Base-by-base conservation (phyloP, 495 filamentous ascomycete species). In the Annulohypoxylon moriforme region DNA sequence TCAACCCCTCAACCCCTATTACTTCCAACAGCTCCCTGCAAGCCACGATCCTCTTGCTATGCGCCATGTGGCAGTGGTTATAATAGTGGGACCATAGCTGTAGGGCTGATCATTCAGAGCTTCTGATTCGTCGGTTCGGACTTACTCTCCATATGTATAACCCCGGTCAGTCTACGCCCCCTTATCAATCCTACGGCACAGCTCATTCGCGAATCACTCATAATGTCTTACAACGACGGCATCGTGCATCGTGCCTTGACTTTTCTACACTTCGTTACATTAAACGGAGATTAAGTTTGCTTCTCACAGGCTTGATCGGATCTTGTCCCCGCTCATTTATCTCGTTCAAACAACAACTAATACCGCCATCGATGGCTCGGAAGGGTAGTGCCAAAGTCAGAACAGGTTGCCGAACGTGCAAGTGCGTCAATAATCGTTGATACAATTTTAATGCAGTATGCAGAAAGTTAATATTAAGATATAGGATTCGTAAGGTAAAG, bases 401-500 rank as follows among this genome's bases (percentile, higher is more conserved):
- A 47, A 77, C 73, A 9, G 73, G 75, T 8, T 77, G 75, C 53
- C 20, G 60, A 27, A 77, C 73, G 0, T 77, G 75, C 73, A 77
- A 77, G 75, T 77, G 62, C 3, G 75, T 64, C 24, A 18, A 53
- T 57, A 52, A 44, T 24, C 16, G 18, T n/a, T 29, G 9, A n/a
- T 2, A 20, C 11, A 8, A 14, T n/a, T 29, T 20, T 20, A 13
- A 53, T 33, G 1, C 11, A 36, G 27, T 34, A n/a, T 47, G 49
- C 11, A 49, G 34, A 25, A 34, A 38, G 25, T 25, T 71, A 36
- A 66, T 20, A 16, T 3, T n/a, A 6, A 42, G 20, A 9, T 0
- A 42, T 16, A 87, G 85, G 60, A 75, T 83, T n/a, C 82, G 86
- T 8, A 82, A 80, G 47, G 81, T 88, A 6, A 87, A 87, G 74